phyloP scores from a whole-genome alignment of 140 eudicot genomes.

The Bidens hawaiensis region DNA sequence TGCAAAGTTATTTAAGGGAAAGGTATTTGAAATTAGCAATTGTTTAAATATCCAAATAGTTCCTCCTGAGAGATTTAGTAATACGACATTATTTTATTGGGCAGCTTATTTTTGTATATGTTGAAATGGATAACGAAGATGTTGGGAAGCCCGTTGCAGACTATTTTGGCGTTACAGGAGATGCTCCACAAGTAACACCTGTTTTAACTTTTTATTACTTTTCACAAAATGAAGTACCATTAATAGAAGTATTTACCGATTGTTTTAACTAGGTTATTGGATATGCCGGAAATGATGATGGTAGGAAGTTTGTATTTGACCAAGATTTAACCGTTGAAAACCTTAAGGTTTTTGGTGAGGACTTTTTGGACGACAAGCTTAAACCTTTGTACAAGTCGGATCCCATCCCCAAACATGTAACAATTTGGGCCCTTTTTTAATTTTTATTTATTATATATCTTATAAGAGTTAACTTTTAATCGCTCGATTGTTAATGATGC shows the following conservation, averaged over 20 bases:
- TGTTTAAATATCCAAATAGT: background rate
- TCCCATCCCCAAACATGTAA: constrained; percentile 79
- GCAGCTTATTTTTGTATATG: constrained; percentile 81
- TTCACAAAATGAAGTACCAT: background rate
- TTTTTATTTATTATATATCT: background rate
- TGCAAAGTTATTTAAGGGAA: constrained; percentile 82
- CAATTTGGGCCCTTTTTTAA: constrained; percentile 6
- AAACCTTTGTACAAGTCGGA: constrained; percentile 79
- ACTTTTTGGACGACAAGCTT: constrained; percentile 69
- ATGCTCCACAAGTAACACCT: constrained; percentile 60
- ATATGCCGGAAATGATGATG: constrained; percentile 69
- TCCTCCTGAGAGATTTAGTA: background rate
- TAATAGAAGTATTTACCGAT: constrained; percentile 5
- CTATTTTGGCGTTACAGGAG: constrained; percentile 81
- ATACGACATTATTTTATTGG: background rate
- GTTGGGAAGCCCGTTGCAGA: constrained; percentile 83
- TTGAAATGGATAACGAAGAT: constrained; percentile 82
- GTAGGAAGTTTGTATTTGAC: constrained; percentile 54
- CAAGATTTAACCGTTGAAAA: constrained; percentile 57
- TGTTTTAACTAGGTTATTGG: constrained; percentile 64
- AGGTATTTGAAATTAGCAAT: constrained; percentile 40
- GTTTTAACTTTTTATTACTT: background rate
- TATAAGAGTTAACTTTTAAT: background rate
- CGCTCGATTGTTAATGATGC: constrained; percentile 9
- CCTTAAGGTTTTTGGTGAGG: constrained; percentile 70